Evolutionary conservation across 257 asterid genomes (phyloP), one percentile per base, ranked within the genome.

Genomic region (Nicotiana knightiana): DNA sequence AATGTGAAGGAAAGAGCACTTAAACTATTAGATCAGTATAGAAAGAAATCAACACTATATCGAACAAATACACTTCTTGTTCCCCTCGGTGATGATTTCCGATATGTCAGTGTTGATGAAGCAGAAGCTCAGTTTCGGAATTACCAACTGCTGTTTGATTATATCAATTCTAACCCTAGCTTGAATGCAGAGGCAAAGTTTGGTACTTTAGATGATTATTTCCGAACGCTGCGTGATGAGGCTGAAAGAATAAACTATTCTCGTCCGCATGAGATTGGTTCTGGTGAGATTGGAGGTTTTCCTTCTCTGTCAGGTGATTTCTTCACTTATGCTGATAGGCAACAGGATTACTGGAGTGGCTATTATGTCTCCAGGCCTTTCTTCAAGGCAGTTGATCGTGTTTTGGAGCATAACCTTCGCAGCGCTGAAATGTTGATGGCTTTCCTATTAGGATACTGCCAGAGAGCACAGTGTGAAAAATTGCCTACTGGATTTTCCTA

Each of bases 51-150:
- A 17, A 90, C 94, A 5, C 93, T 96, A 76, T 96, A 94, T 87
- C 92, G 99, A 48, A 93, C 99, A 76, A 96, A 96, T 87, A 96
- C 99, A n/a, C 92, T 96, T 82, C 97, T 96, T 63, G 87, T 94
- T 85, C 99, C 99, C 78, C 97, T 94, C 76, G 99, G 99, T 55
- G 99, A 96, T 85, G 98, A 96, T 92, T 96, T 96, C 83, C 98
- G 99, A 77, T 96, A 94, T 86, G 91, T 96, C 85, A 94, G 92
- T 65, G 89, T 94, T 82, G 98, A 91, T 85, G 99, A 96, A 91
- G 99, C 99, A 11, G 98, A 96, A 87, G 98, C 98, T 82, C 99
- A 96, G 92, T 96, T 96, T 88, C 88, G 98, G 85, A 96, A 96
- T 83, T 94, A 96, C 84, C 99, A 96, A 79, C 53, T 90, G 90